Conservation (phyloP, 768 basidiomycete species). For the Boletus rubroflammeus region DNA sequence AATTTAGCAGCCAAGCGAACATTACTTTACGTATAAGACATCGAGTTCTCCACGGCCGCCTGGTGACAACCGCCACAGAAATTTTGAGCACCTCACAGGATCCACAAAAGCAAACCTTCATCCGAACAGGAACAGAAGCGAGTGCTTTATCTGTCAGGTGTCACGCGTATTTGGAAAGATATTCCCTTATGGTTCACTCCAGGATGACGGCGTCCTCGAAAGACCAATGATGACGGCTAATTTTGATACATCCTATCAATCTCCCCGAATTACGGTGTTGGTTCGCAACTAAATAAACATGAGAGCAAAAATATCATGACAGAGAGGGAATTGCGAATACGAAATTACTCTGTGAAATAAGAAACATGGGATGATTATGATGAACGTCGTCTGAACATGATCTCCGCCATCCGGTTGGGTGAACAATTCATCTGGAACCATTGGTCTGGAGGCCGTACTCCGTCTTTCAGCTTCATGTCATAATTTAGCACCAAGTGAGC, state of each 20-base stretch:
- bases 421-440: constrained; percentile 35
- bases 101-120: neutral
- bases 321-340: constrained; percentile 5
- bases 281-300: constrained; percentile 7
- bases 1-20: constrained; percentile 1
- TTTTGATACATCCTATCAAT: constrained; percentile 16
- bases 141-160: neutral
- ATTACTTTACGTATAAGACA: constrained; percentile 1
- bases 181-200: neutral
- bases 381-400: constrained; percentile 36
- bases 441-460: constrained; percentile 33
- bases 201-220: neutral
- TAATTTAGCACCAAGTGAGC: constrained; percentile 40
- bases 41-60: neutral
- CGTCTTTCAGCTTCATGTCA: constrained; percentile 37
- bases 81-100: constrained; percentile 1
- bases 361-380: constrained; percentile 8
- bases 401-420: constrained; percentile 35
- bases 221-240: constrained; percentile 4
- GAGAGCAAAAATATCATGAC: constrained; percentile 10
- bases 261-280: constrained; percentile 9
- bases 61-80: constrained; percentile 1
- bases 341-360: constrained; percentile 8
- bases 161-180: neutral
- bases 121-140: neutral